Evolutionary conservation across 208 protist genomes (phyloP).

Genomic region (Leishmania tarentolae): DNA sequence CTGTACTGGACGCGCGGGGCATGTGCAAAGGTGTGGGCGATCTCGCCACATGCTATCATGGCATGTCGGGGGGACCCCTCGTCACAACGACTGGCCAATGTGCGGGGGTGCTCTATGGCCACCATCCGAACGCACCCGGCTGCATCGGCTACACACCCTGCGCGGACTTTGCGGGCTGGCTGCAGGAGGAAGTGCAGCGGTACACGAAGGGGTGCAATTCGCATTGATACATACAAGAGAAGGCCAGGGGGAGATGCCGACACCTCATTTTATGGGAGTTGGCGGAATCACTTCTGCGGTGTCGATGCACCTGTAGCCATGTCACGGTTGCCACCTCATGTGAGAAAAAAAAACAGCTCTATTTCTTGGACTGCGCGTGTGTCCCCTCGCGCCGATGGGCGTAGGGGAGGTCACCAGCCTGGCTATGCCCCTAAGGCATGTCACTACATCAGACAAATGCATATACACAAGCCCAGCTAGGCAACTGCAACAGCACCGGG

Average conservation of each 20-base stretch:
- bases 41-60: slow-evolving; percentile 60
- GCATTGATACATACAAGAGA: not conserved
- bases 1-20: slow-evolving; percentile 49
- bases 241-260: not conserved
- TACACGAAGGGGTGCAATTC: not conserved
- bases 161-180: slow-evolving; percentile 45
- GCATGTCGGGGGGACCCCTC: slow-evolving; percentile 79
- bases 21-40: slow-evolving; percentile 51
- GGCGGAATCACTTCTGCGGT: not conserved
- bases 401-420: not conserved
- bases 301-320: too few species aligned
- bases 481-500: not conserved
- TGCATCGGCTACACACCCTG: slow-evolving; percentile 64
- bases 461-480: not conserved
- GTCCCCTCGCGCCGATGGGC: not conserved
- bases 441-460: not conserved
- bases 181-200: slow-evolving; percentile 22
- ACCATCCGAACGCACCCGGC: slow-evolving; percentile 42
- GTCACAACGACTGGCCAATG: slow-evolving; percentile 41
- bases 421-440: not conserved
- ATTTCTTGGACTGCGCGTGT: not conserved
- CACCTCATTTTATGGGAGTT: too few species aligned
- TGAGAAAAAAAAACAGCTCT: not conserved
- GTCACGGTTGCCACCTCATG: not conserved
- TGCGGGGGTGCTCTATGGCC: slow-evolving; percentile 76